A percentile compares a stretch with the other conserved stretches of the same genome.
Evolutionary conservation across 2,329 filamentous ascomycete species (phyloP).

Genomic region (Drechslerella dactyloides): DNA sequence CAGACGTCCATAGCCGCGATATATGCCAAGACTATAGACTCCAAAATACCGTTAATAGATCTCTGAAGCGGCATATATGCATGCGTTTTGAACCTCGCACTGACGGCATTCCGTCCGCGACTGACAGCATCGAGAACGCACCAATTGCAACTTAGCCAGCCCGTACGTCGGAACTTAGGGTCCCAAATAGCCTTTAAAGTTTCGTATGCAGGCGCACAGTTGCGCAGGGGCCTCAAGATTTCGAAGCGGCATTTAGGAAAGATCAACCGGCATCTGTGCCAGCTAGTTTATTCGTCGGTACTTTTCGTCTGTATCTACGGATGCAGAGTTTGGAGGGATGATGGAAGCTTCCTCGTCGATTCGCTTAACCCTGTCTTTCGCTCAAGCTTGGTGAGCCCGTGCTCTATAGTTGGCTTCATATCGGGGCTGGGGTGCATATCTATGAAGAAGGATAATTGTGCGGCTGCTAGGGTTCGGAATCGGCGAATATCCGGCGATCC

Average conservation of each 20-base stretch:
- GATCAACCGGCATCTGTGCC: constrained; percentile 25
- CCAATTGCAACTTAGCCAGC: constrained; percentile 26
- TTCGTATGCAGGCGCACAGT: not conserved
- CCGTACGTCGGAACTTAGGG: constrained; percentile 1
- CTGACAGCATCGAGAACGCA: constrained; percentile 32
- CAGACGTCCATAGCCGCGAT: not conserved
- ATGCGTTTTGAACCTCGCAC: not conserved
- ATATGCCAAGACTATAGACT: constrained; percentile 1
- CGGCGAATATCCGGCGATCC: not conserved
- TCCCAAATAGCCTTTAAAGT: constrained; percentile 20
- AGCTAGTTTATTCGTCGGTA: not conserved
- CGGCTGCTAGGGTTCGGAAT: not conserved
- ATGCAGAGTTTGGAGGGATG: constrained; percentile 8
- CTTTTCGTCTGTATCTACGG: constrained; percentile 6
- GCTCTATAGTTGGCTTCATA: constrained; percentile 26
- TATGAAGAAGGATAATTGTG: constrained; percentile 4
- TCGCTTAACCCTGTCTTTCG: constrained; percentile 46
- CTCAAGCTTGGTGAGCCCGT: constrained; percentile 45
- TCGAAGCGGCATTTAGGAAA: constrained; percentile 51
- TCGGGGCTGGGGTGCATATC: constrained; percentile 30
- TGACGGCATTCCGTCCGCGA: constrained; percentile 43
- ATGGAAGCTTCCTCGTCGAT: constrained; percentile 20
- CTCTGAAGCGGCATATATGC: too few relatives aligned
- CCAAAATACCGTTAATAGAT: too few relatives aligned
- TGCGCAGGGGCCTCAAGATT: constrained; percentile 33